phyloP scores from a whole-genome alignment of 2,329 filamentous ascomycete genomes.

The Xylariaceae sp. region DNA sequence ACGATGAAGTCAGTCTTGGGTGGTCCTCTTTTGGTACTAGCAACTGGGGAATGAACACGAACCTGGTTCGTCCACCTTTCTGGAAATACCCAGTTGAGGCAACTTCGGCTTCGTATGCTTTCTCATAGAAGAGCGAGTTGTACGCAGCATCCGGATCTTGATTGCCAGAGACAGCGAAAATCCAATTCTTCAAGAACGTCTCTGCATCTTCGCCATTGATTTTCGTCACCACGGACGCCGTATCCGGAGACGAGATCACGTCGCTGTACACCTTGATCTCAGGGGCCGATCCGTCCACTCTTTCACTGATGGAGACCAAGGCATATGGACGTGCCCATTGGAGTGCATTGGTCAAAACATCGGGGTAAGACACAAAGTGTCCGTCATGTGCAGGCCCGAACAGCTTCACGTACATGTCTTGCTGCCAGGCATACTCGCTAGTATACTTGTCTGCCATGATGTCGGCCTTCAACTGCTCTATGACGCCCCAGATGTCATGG shows the following conservation, averaged over 20 bases:
- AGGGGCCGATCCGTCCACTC: slow-evolving; percentile 27
- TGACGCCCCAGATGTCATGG: slow-evolving; percentile 36
- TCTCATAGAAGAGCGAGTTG: slow-evolving; percentile 38
- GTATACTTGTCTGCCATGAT: slow-evolving; percentile 33
- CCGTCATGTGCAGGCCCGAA: slow-evolving; percentile 39
- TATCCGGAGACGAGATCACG: slow-evolving; percentile 30
- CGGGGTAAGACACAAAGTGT: slow-evolving; percentile 39
- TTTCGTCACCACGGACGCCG: slow-evolving; percentile 27
- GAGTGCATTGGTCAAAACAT: slow-evolving; percentile 36
- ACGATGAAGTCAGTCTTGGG: slow-evolving; percentile 1
- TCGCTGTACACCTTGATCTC: slow-evolving; percentile 33
- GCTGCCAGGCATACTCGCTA: slow-evolving; percentile 39
- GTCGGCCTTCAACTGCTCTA: slow-evolving; percentile 32
- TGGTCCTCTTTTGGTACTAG: not conserved
- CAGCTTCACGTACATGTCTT: slow-evolving; percentile 36
- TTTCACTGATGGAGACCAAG: slow-evolving; percentile 31
- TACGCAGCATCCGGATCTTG: slow-evolving; percentile 39
- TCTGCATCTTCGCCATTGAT: slow-evolving; percentile 32
- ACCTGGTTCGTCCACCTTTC: slow-evolving; percentile 32
- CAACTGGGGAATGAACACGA: not conserved
- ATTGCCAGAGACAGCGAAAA: slow-evolving; percentile 30
- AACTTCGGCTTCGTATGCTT: slow-evolving; percentile 30
- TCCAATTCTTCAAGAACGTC: slow-evolving; percentile 28
- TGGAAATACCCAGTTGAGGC: slow-evolving; percentile 35
- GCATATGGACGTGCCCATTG: slow-evolving; percentile 33